A percentile compares a stretch with the other conserved stretches of the same genome.
Evolutionary conservation across 2,329 filamentous ascomycete genomes (phyloP).

Genomic region (Penicillium sp.): DNA sequence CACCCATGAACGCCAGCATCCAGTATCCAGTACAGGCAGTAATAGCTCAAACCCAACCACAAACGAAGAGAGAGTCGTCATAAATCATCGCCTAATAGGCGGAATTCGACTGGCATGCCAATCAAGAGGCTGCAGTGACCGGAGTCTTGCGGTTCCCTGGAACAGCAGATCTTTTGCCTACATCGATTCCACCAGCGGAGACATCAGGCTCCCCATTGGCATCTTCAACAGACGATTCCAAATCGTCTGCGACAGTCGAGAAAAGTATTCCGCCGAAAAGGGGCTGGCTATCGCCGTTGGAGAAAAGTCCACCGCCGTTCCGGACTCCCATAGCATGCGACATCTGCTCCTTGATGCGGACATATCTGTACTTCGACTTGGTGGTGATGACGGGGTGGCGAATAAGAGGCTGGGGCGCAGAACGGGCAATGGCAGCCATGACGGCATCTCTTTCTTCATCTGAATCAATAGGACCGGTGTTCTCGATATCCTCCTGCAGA

Average conservation of each 20-base stretch:
- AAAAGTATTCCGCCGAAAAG: conserved; percentile 30
- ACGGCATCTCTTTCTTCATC: conserved; percentile 88
- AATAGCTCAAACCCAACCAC: conserved; percentile 1
- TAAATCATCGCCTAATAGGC: conserved; percentile 15
- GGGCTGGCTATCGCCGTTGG: conserved; percentile 27
- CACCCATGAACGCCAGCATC: conserved; percentile 15
- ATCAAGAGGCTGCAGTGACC: conserved; percentile 7
- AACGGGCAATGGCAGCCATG: conserved; percentile 67
- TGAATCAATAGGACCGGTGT: conserved; percentile 74
- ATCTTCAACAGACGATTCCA: conserved; percentile 15
- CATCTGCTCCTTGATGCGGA: conserved; percentile 57
- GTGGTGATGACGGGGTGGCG: conserved; percentile 50
- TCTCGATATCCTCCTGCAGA: conserved; percentile 74
- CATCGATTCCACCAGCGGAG: conserved; percentile 13
- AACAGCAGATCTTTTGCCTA: conserved; percentile 19
- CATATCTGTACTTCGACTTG: conserved; percentile 50
- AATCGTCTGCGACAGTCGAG: conserved; percentile 22
- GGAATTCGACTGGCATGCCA: neutral
- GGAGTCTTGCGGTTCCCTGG: conserved; percentile 15
- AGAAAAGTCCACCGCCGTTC: conserved; percentile 41
- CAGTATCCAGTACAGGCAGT: neutral
- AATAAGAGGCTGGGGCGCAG: conserved; percentile 68
- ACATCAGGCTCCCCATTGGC: conserved; percentile 19
- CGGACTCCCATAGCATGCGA: conserved; percentile 49
- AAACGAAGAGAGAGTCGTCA: conserved; percentile 15